Conservation (phyloP, 306 rosid genomes). For the Casuarina cunninghamiana region DNA sequence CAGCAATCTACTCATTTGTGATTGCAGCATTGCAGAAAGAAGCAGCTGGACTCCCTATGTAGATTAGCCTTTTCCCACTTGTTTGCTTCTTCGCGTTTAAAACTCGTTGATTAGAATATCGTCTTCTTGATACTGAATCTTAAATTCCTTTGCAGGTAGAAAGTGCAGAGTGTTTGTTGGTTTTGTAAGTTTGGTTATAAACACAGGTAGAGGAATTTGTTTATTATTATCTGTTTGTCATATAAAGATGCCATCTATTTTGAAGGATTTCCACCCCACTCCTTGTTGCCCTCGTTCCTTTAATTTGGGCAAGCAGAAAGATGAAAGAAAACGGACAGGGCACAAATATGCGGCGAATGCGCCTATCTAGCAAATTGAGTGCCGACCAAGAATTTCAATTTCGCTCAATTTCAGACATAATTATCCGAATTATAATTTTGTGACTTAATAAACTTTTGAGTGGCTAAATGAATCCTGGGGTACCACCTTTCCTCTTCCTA, state of each 20-base stretch:
- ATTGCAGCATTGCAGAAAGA: conserved; percentile 50
- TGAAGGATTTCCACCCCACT: not conserved
- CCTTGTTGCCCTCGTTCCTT: too few relatives aligned
- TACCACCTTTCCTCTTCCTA: not conserved
- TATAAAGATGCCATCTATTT: not conserved
- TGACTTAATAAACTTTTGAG: not conserved
- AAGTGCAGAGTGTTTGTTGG: not conserved
- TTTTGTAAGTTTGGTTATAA: not conserved
- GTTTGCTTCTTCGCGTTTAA: not conserved
- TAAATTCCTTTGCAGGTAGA: not conserved
- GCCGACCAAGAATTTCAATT: too few relatives aligned
- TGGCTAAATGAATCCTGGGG: not conserved
- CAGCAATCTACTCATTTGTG: conserved; percentile 48
- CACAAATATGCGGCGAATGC: too few relatives aligned
- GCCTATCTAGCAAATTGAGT: too few relatives aligned
- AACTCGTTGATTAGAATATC: not conserved
- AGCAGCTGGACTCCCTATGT: conserved; percentile 22
- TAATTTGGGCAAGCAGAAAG: too few relatives aligned
- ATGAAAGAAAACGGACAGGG: too few relatives aligned
- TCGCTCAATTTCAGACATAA: not conserved
- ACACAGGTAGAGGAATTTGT: not conserved
- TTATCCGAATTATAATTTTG: not conserved
- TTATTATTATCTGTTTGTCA: not conserved
- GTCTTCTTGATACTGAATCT: not conserved
- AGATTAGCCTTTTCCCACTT: conserved; percentile 12